phyloP scores from a whole-genome alignment of 371 early-diverging fungal species.

The Circinella minor region DNA sequence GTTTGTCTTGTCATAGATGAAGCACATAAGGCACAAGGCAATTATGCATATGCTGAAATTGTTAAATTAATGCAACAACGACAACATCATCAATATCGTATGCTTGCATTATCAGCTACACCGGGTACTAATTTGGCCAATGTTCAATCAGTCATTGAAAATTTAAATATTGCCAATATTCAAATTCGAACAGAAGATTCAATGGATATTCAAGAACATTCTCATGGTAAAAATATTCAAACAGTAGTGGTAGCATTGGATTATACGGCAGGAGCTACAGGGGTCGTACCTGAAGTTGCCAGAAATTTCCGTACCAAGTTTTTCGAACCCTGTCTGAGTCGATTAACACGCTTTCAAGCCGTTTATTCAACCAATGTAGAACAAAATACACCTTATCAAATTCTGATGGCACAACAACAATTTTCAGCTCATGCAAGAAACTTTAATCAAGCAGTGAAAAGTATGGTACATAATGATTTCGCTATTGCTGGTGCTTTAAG shows the following conservation, averaged over 20 bases:
- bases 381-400: constrained; percentile 43
- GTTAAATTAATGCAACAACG: constrained; percentile 58
- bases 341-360: constrained; percentile 33
- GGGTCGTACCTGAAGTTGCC: constrained; percentile 35
- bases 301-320: constrained; percentile 38
- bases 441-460: constrained; percentile 26
- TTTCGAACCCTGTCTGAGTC: constrained; percentile 51
- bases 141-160: constrained; percentile 81
- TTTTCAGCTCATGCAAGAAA: constrained; percentile 40
- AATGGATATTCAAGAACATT: constrained; percentile 78
- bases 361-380: constrained; percentile 45
- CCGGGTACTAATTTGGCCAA: constrained; percentile 78
- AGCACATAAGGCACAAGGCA: constrained; percentile 90
- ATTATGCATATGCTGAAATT: constrained; percentile 82
- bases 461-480: constrained; percentile 46
- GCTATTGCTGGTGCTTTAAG: constrained; percentile 41
- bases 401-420: constrained; percentile 49
- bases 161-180: constrained; percentile 77
- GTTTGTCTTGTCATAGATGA: constrained; percentile 90
- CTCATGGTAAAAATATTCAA: constrained; percentile 70
- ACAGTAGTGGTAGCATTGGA: constrained; percentile 68
- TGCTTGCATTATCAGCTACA: constrained; percentile 92
- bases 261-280: constrained; percentile 58
- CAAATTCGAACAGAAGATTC: constrained; percentile 93
- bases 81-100: constrained; percentile 65